Conservation (phyloP, 805 yeast species). For the Wickerhamomyces ciferrii region DNA sequence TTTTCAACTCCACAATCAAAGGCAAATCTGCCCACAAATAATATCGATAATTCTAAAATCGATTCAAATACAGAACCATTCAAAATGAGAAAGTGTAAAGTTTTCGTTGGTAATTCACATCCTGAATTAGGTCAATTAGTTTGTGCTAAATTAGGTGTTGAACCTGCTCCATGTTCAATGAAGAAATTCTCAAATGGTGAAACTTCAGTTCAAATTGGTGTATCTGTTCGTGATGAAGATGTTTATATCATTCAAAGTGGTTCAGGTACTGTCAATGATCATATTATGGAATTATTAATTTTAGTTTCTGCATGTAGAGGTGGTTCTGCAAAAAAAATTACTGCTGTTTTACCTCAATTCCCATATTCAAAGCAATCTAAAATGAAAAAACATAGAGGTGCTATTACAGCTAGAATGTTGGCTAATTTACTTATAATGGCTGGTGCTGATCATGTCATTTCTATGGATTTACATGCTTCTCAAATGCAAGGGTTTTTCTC, state of each 20-base stretch:
- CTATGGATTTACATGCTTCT: conserved; percentile 94
- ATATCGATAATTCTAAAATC: background rate
- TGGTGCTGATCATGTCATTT: conserved; percentile 97
- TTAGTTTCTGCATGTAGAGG: conserved; percentile 94
- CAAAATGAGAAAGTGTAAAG: conserved; percentile 91
- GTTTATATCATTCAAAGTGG: conserved; percentile 92
- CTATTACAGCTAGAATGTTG: conserved; percentile 96
- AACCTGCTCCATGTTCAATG: conserved; percentile 88
- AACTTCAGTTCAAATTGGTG: conserved; percentile 93
- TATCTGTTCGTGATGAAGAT: conserved; percentile 94
- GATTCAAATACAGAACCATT: background rate
- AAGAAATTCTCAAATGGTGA: conserved; percentile 96
- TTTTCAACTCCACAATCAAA: conserved; percentile 2
- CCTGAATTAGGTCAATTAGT: conserved; percentile 90
- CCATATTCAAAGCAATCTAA: conserved; percentile 97
- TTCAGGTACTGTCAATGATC: conserved; percentile 82
- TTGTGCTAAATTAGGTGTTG: conserved; percentile 86
- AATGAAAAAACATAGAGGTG: conserved; percentile 98
- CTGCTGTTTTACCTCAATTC: conserved; percentile 94
- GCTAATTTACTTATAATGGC: conserved; percentile 96
- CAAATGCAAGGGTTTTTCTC: conserved; percentile 99
- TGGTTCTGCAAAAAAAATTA: conserved; percentile 96
- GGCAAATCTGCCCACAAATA: conserved; percentile 4
- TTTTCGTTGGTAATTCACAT: conserved; percentile 94
- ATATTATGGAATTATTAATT: conserved; percentile 92